These are phyloP conservation scores for Boechera stricta DNA, from an alignment of 345 rosid genomes.

Conservation along the genomic window DNA sequence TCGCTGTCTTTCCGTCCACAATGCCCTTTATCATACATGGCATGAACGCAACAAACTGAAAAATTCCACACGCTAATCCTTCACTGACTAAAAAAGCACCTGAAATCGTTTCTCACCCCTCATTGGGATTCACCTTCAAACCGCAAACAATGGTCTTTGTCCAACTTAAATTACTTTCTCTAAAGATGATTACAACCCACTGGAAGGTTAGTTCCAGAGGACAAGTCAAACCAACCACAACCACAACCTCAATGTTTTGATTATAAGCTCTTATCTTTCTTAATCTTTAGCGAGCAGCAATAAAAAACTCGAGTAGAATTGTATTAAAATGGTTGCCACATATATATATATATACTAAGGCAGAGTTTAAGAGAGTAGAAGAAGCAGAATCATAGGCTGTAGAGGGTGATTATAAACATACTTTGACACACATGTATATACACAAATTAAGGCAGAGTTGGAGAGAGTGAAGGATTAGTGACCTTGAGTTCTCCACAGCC, in stretches of 20 bases:
- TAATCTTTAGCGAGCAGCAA: background rate
- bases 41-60: background rate
- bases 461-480: slow-evolving; percentile 74
- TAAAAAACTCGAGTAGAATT: background rate
- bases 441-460: slow-evolving; percentile 56
- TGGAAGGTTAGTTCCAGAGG: background rate
- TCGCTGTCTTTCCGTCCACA: background rate
- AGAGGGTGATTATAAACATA: slow-evolving; percentile 10
- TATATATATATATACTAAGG: background rate
- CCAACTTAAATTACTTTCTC: background rate
- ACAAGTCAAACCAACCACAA: background rate
- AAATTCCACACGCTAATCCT: background rate
- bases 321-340: background rate
- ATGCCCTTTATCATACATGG: background rate
- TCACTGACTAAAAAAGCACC: background rate
- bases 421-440: background rate
- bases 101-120: background rate
- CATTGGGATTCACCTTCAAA: background rate
- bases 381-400: slow-evolving; percentile 4
- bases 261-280: background rate
- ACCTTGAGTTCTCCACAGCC: slow-evolving; percentile 85
- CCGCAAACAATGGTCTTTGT: background rate
- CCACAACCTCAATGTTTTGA: background rate
- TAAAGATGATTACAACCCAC: background rate
- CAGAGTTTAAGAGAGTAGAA: background rate